Evolutionary conservation across 2,329 filamentous ascomycete genomes (phyloP).

Genomic region (Fusarium sororula): DNA sequence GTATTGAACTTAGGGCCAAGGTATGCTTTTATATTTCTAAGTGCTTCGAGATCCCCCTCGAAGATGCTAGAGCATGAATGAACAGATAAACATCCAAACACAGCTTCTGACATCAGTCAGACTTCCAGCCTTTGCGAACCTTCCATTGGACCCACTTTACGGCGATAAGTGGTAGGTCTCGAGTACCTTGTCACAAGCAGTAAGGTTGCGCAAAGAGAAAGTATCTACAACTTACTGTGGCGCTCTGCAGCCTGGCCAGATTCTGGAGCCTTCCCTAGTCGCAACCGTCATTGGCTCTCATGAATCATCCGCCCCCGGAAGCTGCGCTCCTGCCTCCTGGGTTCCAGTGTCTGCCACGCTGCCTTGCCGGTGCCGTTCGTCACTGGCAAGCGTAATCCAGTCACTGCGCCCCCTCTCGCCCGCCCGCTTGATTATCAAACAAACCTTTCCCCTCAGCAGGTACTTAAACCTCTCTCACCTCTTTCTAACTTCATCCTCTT

Average conservation of each 20-base stretch:
- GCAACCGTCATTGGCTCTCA: slow-evolving; percentile 43
- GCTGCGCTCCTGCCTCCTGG: slow-evolving; percentile 38
- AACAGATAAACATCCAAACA: not conserved
- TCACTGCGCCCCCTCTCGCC: slow-evolving; percentile 38
- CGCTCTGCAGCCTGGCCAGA: slow-evolving; percentile 34
- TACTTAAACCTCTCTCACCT: slow-evolving; percentile 47
- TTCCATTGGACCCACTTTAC: slow-evolving; percentile 19
- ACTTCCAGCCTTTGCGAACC: slow-evolving; percentile 1
- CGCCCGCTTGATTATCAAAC: slow-evolving; percentile 40
- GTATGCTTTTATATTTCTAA: not conserved
- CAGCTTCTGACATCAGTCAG: slow-evolving; percentile 29
- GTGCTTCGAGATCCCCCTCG: slow-evolving; percentile 18
- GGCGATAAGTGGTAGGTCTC: slow-evolving; percentile 21
- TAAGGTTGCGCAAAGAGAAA: not conserved
- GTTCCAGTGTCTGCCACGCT: slow-evolving; percentile 4
- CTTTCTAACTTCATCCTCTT: slow-evolving; percentile 21
- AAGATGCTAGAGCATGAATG: slow-evolving; percentile 12
- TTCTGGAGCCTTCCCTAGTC: slow-evolving; percentile 53
- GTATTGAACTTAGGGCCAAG: not conserved
- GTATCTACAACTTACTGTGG: slow-evolving; percentile 40
- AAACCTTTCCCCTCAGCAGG: slow-evolving; percentile 25
- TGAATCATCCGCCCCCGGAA: slow-evolving; percentile 49
- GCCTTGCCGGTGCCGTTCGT: slow-evolving; percentile 28
- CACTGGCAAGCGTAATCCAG: slow-evolving; percentile 40
- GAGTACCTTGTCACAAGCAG: slow-evolving; percentile 25